Percentiles rank a stretch among this genome's conserved stretches.
Conservation (phyloP, 2,329 filamentous ascomycete genomes). For the Fusarium subtropicale region DNA sequence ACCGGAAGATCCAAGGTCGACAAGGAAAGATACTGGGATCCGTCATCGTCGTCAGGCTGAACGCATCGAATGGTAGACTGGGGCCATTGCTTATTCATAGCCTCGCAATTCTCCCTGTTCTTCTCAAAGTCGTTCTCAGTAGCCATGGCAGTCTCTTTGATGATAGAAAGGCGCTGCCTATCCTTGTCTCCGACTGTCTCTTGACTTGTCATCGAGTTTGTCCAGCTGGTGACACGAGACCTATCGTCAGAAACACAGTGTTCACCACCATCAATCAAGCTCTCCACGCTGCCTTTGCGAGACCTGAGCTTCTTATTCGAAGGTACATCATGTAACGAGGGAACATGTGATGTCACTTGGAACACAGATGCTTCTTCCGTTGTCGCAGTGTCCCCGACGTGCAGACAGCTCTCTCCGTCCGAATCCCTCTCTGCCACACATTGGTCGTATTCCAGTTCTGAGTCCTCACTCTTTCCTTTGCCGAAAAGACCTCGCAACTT, state of each 20-base stretch:
- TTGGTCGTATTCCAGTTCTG: conserved; percentile 17
- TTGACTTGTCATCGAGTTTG: conserved; percentile 68
- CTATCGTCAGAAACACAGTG: conserved; percentile 60
- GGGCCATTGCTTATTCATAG: conserved; percentile 33
- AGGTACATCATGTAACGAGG: conserved; percentile 62
- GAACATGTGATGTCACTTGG: conserved; percentile 61
- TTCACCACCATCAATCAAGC: conserved; percentile 54
- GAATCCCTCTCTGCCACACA: conserved; percentile 32
- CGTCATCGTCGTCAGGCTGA: conserved; percentile 50
- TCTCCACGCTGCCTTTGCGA: conserved; percentile 67
- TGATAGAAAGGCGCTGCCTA: conserved; percentile 70
- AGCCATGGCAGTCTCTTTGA: conserved; percentile 62
- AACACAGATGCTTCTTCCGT: conserved; percentile 60
- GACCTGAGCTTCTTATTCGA: conserved; percentile 62
- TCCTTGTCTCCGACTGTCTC: conserved; percentile 58
- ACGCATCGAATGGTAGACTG: conserved; percentile 52
- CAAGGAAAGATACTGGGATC: conserved; percentile 55
- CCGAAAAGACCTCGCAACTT: conserved; percentile 64
- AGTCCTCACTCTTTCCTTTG: conserved; percentile 41
- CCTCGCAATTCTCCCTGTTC: not conserved
- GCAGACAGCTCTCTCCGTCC: conserved; percentile 49
- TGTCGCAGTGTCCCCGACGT: conserved; percentile 51
- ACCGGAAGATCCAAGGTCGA: conserved; percentile 55
- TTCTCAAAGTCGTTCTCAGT: conserved; percentile 1
- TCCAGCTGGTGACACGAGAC: conserved; percentile 80